Percentiles rank a stretch among this genome's conserved stretches.
These are phyloP conservation scores for Uronychia setigera DNA, from an alignment of 73 alveolate species.

Conservation along the genomic window DNA sequence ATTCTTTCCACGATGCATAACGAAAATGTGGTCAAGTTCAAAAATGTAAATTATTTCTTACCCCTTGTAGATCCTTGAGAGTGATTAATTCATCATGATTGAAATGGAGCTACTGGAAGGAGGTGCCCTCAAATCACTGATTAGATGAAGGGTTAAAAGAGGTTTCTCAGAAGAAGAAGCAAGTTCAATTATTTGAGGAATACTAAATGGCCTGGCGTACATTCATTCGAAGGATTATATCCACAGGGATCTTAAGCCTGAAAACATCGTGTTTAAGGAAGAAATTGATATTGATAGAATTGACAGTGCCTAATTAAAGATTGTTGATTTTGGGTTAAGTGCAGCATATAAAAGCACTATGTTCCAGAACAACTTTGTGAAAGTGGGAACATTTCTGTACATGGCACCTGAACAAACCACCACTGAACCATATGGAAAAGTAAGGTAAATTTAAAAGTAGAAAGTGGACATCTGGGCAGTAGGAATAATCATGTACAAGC, in stretches of 20 bases:
- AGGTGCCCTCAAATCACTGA: slow-evolving; percentile 64
- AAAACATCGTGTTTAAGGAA: slow-evolving; percentile 84
- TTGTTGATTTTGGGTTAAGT: slow-evolving; percentile 66
- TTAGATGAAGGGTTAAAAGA: slow-evolving; percentile 6
- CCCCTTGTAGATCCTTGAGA: slow-evolving; percentile 56
- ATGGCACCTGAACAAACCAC: slow-evolving; percentile 68
- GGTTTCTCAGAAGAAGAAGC: slow-evolving; percentile 43
- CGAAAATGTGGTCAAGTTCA: slow-evolving; percentile 90
- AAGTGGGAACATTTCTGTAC: slow-evolving; percentile 51
- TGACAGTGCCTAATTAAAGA: slow-evolving; percentile 16
- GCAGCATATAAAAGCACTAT: slow-evolving; percentile 43
- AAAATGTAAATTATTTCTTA: slow-evolving; percentile 57
- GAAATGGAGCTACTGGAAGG: slow-evolving; percentile 86
- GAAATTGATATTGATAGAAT: slow-evolving; percentile 72
- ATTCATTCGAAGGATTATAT: slow-evolving; percentile 81
- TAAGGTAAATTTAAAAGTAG: not conserved
- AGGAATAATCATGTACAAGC: slow-evolving; percentile 90
- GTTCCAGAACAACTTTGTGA: slow-evolving; percentile 48
- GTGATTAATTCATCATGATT: slow-evolving; percentile 74
- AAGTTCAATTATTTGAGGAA: slow-evolving; percentile 18
- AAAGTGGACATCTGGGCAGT: slow-evolving; percentile 93
- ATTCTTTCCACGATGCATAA: slow-evolving; percentile 70
- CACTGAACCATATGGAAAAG: slow-evolving; percentile 19
- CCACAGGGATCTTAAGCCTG: slow-evolving; percentile 90
- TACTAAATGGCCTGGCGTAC: slow-evolving; percentile 79